phyloP scores from a whole-genome alignment of 2,329 filamentous ascomycete species.

The Penicillium sp. region DNA sequence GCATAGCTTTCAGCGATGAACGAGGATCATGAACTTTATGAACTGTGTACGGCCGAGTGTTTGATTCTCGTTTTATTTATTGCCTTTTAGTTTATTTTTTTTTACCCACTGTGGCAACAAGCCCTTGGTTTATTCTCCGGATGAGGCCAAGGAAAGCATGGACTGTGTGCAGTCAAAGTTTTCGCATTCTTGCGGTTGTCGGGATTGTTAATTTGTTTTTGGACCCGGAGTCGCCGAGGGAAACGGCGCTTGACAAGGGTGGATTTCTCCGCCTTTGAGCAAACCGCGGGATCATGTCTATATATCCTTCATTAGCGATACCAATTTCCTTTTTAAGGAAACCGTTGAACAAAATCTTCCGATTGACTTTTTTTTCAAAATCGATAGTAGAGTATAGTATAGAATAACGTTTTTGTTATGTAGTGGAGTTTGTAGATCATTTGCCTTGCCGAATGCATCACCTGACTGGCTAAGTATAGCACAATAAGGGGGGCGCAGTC shows the following conservation, averaged over 20 bases:
- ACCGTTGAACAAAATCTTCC: neutral
- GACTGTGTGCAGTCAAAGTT: constrained; percentile 6
- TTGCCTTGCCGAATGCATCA: neutral
- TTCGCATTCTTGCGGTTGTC: constrained; percentile 13
- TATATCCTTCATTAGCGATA: constrained; percentile 16
- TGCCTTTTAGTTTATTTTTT: constrained; percentile 2
- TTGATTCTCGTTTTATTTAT: constrained; percentile 20
- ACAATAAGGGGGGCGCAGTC: neutral
- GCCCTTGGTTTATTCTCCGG: neutral
- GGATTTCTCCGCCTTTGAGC: constrained; percentile 7
- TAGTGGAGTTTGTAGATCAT: neutral
- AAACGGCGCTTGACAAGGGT: constrained; percentile 15
- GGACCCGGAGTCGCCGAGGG: constrained; percentile 13
- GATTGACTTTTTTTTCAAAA: neutral
- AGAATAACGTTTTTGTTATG: neutral
- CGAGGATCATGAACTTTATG: constrained; percentile 44
- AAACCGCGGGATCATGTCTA: constrained; percentile 17
- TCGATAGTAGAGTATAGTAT: neutral
- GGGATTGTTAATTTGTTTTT: constrained; percentile 6
- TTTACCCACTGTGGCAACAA: neutral
- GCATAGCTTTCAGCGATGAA: constrained; percentile 41
- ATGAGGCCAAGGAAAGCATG: constrained; percentile 4
- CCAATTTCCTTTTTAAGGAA: neutral
- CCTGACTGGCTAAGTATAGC: constrained; percentile 4
- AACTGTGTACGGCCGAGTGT: constrained; percentile 38